Evolutionary conservation across 139 green algal species (phyloP).

Genomic region (Coccomyxa sp.): DNA sequence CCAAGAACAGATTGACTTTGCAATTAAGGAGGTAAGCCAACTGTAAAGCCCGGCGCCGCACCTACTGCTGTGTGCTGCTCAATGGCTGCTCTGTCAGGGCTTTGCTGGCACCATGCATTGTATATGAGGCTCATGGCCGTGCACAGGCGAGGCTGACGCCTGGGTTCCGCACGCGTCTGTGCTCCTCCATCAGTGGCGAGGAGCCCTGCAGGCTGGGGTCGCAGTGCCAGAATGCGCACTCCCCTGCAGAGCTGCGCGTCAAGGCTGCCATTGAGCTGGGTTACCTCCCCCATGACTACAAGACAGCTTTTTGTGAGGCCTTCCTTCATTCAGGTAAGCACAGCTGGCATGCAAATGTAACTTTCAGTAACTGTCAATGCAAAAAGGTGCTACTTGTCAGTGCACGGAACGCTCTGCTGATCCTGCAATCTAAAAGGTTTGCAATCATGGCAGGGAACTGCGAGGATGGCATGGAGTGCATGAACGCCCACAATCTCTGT

Average conservation of each 20-base stretch:
- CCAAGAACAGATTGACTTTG: too few species aligned
- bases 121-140: too few species aligned
- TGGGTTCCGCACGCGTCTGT: too few species aligned
- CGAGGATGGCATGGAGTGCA: background rate
- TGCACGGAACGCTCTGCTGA: background rate
- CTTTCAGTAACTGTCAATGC: background rate
- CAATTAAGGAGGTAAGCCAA: too few species aligned
- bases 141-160: too few species aligned
- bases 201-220: background rate
- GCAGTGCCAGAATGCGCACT: background rate
- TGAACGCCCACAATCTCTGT: background rate
- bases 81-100: too few species aligned
- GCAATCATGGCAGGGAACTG: background rate
- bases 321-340: background rate
- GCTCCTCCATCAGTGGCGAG: too few species aligned
- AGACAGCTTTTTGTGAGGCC: background rate
- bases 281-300: background rate
- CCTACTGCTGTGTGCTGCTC: too few species aligned
- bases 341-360: background rate
- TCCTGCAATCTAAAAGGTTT: too few species aligned
- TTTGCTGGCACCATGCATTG: too few species aligned
- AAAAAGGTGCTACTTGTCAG: too few species aligned
- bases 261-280: background rate
- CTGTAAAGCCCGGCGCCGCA: too few species aligned
- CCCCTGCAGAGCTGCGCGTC: background rate